Percentiles rank a stretch among this genome's conserved stretches.
phyloP scores from a whole-genome alignment of 2,329 filamentous ascomycete species.

The Neonectria neomacrospora region DNA sequence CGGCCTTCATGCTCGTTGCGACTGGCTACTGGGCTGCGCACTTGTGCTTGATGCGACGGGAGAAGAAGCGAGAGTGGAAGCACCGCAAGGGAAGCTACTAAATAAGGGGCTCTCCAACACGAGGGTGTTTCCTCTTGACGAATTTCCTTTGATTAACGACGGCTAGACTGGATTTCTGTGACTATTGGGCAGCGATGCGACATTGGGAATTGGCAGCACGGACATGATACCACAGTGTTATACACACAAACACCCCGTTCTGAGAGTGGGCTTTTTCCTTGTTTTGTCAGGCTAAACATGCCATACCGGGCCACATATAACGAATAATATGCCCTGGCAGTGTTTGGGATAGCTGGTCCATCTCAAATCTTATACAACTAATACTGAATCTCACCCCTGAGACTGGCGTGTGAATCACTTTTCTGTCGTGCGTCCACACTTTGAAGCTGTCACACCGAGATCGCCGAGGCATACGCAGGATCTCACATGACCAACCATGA shows the following conservation, averaged over 20 bases:
- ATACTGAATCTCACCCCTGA: slow-evolving; percentile 8
- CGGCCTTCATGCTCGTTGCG: slow-evolving; percentile 55
- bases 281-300: not conserved
- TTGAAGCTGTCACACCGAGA: not conserved
- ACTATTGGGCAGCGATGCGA: slow-evolving; percentile 13
- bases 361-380: slow-evolving; percentile 12
- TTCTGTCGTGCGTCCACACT: slow-evolving; percentile 3
- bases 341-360: slow-evolving; percentile 14
- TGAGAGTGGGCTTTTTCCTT: not conserved
- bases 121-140: not conserved
- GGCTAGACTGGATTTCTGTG: not conserved
- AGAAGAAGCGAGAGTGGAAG: slow-evolving; percentile 42
- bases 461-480: not conserved
- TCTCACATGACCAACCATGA: not conserved
- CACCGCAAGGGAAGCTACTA: slow-evolving; percentile 38
- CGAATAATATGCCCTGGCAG: not conserved
- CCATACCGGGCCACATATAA: not conserved
- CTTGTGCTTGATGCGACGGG: slow-evolving; percentile 46
- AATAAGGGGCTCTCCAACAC: not conserved
- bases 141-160: not conserved
- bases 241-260: not conserved
- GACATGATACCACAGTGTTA: slow-evolving; percentile 17
- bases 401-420: not conserved
- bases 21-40: slow-evolving; percentile 55
- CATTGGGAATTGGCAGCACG: not conserved